phyloP scores from a whole-genome alignment of 345 rosid genomes.

The Corchorus olitorius region DNA sequence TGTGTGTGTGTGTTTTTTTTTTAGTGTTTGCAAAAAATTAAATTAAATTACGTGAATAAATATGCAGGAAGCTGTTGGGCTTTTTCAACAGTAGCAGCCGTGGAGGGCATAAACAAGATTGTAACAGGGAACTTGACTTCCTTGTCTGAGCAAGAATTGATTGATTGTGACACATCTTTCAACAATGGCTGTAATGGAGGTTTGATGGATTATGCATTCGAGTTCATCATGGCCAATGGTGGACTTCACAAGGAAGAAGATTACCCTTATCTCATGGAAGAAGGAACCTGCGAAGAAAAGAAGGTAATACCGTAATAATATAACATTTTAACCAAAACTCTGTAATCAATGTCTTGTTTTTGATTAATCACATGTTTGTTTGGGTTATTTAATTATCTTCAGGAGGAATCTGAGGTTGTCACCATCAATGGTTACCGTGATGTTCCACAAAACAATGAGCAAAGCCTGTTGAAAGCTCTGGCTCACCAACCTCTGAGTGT shows the following conservation, averaged over 20 bases:
- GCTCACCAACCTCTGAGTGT: constrained; percentile 63
- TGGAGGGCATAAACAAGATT: constrained; percentile 68
- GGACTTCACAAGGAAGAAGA: constrained; percentile 68
- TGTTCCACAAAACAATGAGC: constrained; percentile 49
- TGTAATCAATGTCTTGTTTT: not conserved
- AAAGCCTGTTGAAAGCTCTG: constrained; percentile 52
- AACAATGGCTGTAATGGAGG: constrained; percentile 67
- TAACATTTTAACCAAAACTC: not conserved
- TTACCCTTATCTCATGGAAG: constrained; percentile 69
- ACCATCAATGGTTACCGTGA: constrained; percentile 55
- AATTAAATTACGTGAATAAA: too few species aligned
- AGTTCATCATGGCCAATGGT: constrained; percentile 44
- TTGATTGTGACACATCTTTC: constrained; percentile 50
- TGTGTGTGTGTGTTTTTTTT: too few species aligned
- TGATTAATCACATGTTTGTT: too few species aligned
- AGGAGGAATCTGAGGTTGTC: constrained; percentile 47
- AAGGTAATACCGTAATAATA: constrained; percentile 29
- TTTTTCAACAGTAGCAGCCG: constrained; percentile 65
- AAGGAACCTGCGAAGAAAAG: constrained; percentile 54
- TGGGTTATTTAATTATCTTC: not conserved
- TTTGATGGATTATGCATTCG: constrained; percentile 61
- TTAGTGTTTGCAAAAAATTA: too few species aligned
- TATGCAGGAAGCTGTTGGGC: constrained; percentile 70
- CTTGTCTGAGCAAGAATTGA: constrained; percentile 61
- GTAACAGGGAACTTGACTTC: constrained; percentile 59